phyloP scores from a whole-genome alignment of 129 eudicot genomes.

The Lactuca saligna region DNA sequence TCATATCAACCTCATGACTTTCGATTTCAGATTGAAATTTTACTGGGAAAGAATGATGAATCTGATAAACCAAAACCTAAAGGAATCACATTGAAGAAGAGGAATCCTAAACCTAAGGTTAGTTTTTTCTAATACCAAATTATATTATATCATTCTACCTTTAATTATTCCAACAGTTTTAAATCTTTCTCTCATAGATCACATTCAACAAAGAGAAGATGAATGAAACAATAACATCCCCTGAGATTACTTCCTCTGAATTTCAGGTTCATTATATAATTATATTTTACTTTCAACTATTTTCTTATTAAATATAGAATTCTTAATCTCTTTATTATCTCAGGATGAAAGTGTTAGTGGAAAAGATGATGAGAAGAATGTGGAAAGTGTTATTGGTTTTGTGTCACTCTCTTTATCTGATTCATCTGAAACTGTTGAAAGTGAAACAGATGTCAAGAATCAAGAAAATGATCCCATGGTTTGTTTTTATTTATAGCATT shows the following conservation, averaged over 20 bases:
- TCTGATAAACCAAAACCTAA: slow-evolving; percentile 21
- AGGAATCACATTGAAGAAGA: slow-evolving; percentile 9
- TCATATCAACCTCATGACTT: slow-evolving; percentile 5
- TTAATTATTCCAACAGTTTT: slow-evolving; percentile 6
- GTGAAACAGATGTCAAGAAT: slow-evolving; percentile 7
- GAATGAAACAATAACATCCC: slow-evolving; percentile 17
- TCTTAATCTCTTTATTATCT: not conserved
- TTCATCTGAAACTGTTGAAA: slow-evolving; percentile 12
- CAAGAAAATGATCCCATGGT: not conserved
- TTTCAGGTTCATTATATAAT: slow-evolving; percentile 21
- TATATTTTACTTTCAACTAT: not conserved
- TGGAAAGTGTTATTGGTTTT: slow-evolving; percentile 3
- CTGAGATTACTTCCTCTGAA: slow-evolving; percentile 14
- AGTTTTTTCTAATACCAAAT: not conserved
- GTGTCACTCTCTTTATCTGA: slow-evolving; percentile 10
- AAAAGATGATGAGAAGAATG: slow-evolving; percentile 9
- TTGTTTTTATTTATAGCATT: not conserved
- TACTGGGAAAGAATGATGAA: slow-evolving; percentile 19
- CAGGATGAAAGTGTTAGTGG: slow-evolving; percentile 9
- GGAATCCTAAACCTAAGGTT: slow-evolving; percentile 24
- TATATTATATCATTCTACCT: not conserved
- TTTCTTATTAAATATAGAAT: too few relatives aligned
- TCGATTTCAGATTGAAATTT: slow-evolving; percentile 28
- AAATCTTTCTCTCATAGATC: slow-evolving; percentile 6
- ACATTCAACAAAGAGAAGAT: slow-evolving; percentile 10